phyloP scores from a whole-genome alignment of 208 protist species.

The Balamuthia mandrillaris region DNA sequence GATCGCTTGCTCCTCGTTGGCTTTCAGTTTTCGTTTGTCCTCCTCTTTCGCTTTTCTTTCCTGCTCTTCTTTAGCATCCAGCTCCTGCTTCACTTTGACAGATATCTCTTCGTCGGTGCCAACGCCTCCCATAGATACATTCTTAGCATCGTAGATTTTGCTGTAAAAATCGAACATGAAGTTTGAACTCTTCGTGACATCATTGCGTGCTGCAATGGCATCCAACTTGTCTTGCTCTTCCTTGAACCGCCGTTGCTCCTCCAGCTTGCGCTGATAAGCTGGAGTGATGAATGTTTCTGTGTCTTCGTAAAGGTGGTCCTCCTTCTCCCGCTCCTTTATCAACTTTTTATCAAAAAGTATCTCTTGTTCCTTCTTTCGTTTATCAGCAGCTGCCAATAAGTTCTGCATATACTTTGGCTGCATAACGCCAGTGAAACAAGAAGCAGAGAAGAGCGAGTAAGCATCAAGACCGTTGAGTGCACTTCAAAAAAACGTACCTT shows the following conservation, averaged over 20 bases:
- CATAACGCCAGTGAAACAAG: too few relatives aligned
- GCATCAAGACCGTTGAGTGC: background rate
- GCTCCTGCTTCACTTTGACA: background rate
- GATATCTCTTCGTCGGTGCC: too few relatives aligned
- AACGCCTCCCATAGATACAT: background rate
- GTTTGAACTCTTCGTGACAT: background rate
- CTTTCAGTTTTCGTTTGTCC: background rate
- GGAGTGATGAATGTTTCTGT: background rate
- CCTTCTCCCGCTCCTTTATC: background rate
- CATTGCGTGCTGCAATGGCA: background rate
- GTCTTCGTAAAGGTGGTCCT: background rate
- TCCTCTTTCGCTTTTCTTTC: background rate
- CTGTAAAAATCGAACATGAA: background rate
- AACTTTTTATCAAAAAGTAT: background rate
- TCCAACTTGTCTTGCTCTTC: background rate
- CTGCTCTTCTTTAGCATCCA: background rate
- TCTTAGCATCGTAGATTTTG: background rate
- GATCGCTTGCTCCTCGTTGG: background rate
- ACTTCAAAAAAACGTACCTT: background rate
- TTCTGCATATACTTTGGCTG: background rate
- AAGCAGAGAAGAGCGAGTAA: background rate
- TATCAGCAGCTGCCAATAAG: background rate
- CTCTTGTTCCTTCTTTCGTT: background rate
- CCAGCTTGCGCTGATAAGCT: background rate
- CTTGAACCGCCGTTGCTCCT: background rate